Conservation (phyloP, 2,329 filamentous ascomycete genomes). For the Penicillium sclerotiorum region DNA sequence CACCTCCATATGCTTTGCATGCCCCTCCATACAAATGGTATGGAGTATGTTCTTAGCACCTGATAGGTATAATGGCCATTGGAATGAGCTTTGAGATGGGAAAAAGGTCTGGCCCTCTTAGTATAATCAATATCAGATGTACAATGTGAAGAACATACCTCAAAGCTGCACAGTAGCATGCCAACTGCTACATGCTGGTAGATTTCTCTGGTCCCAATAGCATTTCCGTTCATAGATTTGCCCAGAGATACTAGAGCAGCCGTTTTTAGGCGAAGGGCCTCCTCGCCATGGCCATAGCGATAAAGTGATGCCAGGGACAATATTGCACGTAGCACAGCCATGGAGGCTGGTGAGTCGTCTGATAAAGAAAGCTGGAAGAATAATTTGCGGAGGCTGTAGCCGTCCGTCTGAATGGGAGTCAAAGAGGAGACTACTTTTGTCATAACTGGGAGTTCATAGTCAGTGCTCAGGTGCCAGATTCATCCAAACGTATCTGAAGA, state of each 20-base stretch:
- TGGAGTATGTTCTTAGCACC: constrained; percentile 12
- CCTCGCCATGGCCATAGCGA: constrained; percentile 1
- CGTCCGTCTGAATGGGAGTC: neutral
- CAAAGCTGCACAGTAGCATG: constrained; percentile 8
- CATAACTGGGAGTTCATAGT: neutral
- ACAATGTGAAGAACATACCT: neutral
- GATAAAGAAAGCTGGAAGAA: constrained; percentile 13
- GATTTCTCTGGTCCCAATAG: constrained; percentile 5
- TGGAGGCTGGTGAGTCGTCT: constrained; percentile 9
- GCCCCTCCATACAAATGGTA: constrained; percentile 6
- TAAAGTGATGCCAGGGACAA: constrained; percentile 5
- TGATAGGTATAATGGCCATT: constrained; percentile 13
- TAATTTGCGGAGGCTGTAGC: constrained; percentile 5
- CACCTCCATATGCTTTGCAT: constrained; percentile 7
- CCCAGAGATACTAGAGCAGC: constrained; percentile 4
- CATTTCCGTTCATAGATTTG: neutral
- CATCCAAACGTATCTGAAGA: neutral
- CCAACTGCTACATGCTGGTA: constrained; percentile 8
- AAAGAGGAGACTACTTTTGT: neutral
- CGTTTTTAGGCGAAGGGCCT: constrained; percentile 5
- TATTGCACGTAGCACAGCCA: constrained; percentile 9
- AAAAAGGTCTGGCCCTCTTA: neutral
- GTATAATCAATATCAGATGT: too few species aligned
- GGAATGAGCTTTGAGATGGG: constrained; percentile 8
- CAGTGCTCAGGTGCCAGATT: neutral